Evolutionary conservation across 176 grass and related monocot genomes (phyloP), one percentile per base, ranked within the genome.

Genomic region (Chloris gayana): DNA sequence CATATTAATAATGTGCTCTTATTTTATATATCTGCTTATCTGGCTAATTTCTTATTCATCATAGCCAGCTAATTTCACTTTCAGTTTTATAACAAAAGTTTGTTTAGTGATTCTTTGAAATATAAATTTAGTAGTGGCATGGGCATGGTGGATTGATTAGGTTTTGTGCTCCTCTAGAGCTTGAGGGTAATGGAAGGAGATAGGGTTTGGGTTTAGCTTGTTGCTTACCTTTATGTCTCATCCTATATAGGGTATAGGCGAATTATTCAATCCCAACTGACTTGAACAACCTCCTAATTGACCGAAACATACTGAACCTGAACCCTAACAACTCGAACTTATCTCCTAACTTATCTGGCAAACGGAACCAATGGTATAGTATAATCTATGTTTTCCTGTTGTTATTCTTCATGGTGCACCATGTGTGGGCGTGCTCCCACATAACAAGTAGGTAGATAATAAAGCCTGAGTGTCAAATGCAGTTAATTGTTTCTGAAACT

Each of bases 61-160:
- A 42, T 51, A 30, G 30, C 26, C n/a, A 13, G 0, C 1, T 37
- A 37, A 61, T 72, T 25, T 11, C 30, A 56, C 13, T 7, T n/a
- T n/a, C n/a, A n/a, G n/a, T 78, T 5, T 76, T 31, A 53, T 82
- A 38, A 82, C 10, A 35, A 56, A 69, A n/a, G 14, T 66, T 6
- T 25, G n/a, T 19, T 17, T 38, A 30, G 24, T 9, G 32, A 49
- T 8, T 72, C 3, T 38, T 25, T 54, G 1, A 50, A 70, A 65
- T 54, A 57, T 54, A 54, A 54, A 54, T 21, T 54, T 54, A 22
- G 25, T 71, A 15, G 49, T 51, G 49, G 49, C 7, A 51, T 21
- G 49, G 19, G 19, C 50, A 54, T 54, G 50, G 50, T 8, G 4
- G 19, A 54, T 54, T 54, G 18, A 8, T 54, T 22, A 54, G 50